phyloP scores from a whole-genome alignment of 1,284 basidiomycete genomes.

The Earliella scabrosa region DNA sequence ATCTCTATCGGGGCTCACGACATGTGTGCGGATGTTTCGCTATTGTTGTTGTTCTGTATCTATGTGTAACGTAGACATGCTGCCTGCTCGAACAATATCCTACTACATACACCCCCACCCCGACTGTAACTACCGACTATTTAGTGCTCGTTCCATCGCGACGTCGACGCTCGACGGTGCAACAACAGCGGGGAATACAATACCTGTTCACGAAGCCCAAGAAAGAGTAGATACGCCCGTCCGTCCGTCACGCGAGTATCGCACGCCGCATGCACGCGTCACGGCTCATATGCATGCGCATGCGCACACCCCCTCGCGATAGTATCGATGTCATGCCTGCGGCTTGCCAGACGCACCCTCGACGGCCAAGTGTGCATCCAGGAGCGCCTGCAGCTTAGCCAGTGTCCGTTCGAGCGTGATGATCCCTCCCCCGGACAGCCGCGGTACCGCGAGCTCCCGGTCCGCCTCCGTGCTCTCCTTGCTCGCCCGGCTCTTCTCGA shows the following conservation, averaged over 20 bases:
- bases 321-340: too few species aligned
- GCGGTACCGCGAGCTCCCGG: constrained; percentile 71
- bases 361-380: constrained; percentile 20
- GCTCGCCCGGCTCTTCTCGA: constrained; percentile 65
- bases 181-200: neutral
- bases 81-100: too few species aligned
- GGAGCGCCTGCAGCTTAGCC: constrained; percentile 38
- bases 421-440: constrained; percentile 80
- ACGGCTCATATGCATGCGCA: neutral
- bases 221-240: neutral
- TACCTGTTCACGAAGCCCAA: neutral
- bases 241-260: neutral
- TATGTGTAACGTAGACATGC: too few species aligned
- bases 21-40: too few species aligned
- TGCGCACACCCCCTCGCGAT: too few species aligned
- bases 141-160: too few species aligned
- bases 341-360: neutral
- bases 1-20: too few species aligned
- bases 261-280: neutral
- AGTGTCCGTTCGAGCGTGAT: constrained; percentile 80
- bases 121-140: too few species aligned
- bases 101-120: too few species aligned
- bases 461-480: constrained; percentile 42
- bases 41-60: too few species aligned
- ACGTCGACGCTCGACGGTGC: too few species aligned